Conservation (phyloP, 1,139 yeast species). For the Geotrichum bryndzae region DNA sequence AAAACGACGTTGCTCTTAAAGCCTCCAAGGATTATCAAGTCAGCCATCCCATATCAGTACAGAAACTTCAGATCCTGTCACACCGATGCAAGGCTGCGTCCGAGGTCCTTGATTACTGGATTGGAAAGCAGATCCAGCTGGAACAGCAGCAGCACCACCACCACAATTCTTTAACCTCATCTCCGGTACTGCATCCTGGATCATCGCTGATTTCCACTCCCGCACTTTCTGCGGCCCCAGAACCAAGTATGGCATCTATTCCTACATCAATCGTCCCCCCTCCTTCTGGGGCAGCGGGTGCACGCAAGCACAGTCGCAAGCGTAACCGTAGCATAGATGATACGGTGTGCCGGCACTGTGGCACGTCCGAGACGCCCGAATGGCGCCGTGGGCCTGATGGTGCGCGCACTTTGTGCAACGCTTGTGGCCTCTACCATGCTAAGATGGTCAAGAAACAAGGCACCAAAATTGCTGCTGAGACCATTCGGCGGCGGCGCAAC, state of each 20-base stretch:
- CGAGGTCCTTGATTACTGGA: conserved; percentile 8
- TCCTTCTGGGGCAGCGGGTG: conserved; percentile 7
- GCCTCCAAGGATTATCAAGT: conserved; percentile 10
- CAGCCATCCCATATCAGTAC: conserved; percentile 7
- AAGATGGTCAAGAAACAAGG: conserved; percentile 39
- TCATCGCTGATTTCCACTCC: conserved; percentile 1
- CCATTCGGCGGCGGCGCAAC: background rate
- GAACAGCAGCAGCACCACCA: background rate
- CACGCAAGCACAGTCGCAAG: conserved; percentile 7
- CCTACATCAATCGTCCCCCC: conserved; percentile 7
- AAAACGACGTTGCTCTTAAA: conserved; percentile 5
- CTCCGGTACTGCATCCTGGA: background rate
- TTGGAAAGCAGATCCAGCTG: background rate
- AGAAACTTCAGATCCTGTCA: background rate
- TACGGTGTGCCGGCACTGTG: conserved; percentile 57
- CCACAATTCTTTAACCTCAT: background rate
- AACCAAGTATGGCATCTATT: conserved; percentile 13
- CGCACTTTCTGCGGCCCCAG: background rate
- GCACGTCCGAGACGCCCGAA: conserved; percentile 77
- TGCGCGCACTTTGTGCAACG: conserved; percentile 77
- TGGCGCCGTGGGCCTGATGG: conserved; percentile 92
- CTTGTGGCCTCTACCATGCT: conserved; percentile 82
- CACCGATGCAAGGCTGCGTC: conserved; percentile 3
- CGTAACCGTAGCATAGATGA: conserved; percentile 16
- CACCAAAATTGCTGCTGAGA: conserved; percentile 13